phyloP scores from a whole-genome alignment of 495 filamentous ascomycete genomes.

The Amorphotheca resinae region DNA sequence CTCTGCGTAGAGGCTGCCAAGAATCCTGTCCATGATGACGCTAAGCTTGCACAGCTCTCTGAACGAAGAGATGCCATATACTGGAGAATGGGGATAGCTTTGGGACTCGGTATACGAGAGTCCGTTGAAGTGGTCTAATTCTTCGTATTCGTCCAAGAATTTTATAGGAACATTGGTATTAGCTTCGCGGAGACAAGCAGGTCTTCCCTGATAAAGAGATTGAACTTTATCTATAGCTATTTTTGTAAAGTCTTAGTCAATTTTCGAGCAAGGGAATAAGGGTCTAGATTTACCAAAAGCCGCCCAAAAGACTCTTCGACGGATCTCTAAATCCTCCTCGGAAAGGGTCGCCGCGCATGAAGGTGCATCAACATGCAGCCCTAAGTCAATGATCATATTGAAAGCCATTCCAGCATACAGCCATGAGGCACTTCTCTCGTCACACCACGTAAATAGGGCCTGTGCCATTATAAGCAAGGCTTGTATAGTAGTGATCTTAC shows the following conservation, averaged over 20 bases:
- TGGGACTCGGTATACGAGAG: neutral
- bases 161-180: neutral
- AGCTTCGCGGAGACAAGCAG: neutral
- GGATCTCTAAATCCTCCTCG: constrained; percentile 31
- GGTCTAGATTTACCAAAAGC: constrained; percentile 25
- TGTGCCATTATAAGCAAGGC: constrained; percentile 17
- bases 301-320: constrained; percentile 30
- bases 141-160: constrained; percentile 5
- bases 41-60: constrained; percentile 19
- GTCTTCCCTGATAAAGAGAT: constrained; percentile 9
- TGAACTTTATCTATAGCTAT: constrained; percentile 11
- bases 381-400: constrained; percentile 28
- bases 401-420: constrained; percentile 31
- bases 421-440: constrained; percentile 34
- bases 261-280: neutral
- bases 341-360: constrained; percentile 15
- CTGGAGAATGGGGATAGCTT: neutral
- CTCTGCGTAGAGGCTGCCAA: constrained; percentile 19
- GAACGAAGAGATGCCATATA: constrained; percentile 17
- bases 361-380: constrained; percentile 25
- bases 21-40: constrained; percentile 20
- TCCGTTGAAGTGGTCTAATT: constrained; percentile 2
- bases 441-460: constrained; percentile 20
- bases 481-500: constrained; percentile 34
- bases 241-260: neutral